Evolutionary conservation across 1,284 basidiomycete species (phyloP).

Genomic region (Ganoderma leucocontextum): DNA sequence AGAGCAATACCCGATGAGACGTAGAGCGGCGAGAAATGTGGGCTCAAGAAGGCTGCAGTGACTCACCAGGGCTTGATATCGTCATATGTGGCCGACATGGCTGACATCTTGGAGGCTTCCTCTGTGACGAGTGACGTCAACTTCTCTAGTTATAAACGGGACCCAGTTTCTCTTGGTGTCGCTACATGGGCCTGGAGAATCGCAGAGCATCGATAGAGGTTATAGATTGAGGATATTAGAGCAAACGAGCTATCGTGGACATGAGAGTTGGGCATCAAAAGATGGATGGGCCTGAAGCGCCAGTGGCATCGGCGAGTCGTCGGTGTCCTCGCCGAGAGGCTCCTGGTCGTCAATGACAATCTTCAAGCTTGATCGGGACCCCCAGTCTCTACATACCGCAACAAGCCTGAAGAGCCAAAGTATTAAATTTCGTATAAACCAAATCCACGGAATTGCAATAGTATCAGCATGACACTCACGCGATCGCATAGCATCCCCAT

Average conservation of each 20-base stretch:
- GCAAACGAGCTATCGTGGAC: background rate
- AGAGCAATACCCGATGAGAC: background rate
- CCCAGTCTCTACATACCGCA: no score
- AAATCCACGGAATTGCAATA: no score
- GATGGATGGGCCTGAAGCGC: background rate
- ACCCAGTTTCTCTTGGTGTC: background rate
- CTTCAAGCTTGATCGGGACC: background rate
- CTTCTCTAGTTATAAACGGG: background rate
- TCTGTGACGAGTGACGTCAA: conserved; percentile 1
- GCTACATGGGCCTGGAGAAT: background rate
- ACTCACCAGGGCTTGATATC: background rate
- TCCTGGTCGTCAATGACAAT: background rate
- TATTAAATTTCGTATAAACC: no score
- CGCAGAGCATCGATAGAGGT: background rate
- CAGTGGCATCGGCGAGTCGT: background rate
- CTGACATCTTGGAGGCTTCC: conserved; percentile 4
- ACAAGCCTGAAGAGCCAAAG: no score
- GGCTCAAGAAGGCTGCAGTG: background rate
- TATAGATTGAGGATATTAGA: background rate
- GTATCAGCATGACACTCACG: no score
- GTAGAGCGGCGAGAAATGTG: background rate
- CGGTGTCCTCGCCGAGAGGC: background rate
- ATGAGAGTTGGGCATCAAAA: background rate
- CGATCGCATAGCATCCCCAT: background rate
- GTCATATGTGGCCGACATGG: background rate